Base-by-base conservation (phyloP, 805 yeast species). In the Naumovozyma dairenensis region DNA sequence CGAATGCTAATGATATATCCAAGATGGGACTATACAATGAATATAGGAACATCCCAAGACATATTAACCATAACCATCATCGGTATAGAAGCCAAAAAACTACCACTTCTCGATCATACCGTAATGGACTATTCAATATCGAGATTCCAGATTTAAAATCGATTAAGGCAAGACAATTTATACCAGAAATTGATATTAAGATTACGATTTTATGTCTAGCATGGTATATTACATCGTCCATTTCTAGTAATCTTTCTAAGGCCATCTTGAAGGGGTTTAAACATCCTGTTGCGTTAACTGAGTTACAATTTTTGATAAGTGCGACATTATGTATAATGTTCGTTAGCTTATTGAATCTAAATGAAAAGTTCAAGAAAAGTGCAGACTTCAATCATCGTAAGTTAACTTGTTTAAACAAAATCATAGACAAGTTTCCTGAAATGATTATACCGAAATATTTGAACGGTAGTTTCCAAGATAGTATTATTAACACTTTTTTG, bases 241-340 rank as follows among this genome's bases (percentile, higher is more conserved):
- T 87, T 6, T 80, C 94, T 2, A 80, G 79, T 44, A 85, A 84
- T 50, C 66, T 89, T 22, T 77, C 93, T 22, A 89, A 89, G 55
- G 63, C 77, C 30, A 84, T 89, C 31, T 62, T 89, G 39, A 71
- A 65, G 42, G 62, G 65, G 31, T 86, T 79, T 57, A 70, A 71
- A 29, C 82, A 76, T 54, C 96, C 98, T 1, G 75, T 86, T n/a
- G 79, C 94, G 1, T 69, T 92, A 37, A 85, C 96, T 1, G 86
- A 87, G 65, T 61, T 80, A 34, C 97, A 92, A 62, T 89, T 89
- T 51, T 48, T 80, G 20, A 64, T 84, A 46, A 86, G 86, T 45
- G 78, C 77, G 4, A 25, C 62, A 8, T 64, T 81, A 39, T 80
- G 92, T 42, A 42, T 75, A 16, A 16, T 56, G 0, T 65, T 74